Conservation (phyloP, 306 rosid species). For the Morella rubra region DNA sequence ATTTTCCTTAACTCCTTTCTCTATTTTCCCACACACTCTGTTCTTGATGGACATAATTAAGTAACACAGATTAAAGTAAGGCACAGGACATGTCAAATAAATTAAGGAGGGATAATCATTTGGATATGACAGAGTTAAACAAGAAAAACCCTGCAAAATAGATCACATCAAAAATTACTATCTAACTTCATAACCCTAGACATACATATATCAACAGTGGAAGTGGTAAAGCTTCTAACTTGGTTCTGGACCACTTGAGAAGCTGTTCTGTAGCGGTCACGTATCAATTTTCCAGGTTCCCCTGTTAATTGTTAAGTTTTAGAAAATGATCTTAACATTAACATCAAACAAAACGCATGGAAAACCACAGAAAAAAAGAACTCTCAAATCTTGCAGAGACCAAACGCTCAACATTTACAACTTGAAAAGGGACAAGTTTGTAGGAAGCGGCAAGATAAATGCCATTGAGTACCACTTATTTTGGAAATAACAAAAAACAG, state of each 20-base stretch:
- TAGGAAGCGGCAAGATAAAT: neutral
- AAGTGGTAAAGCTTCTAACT: conserved; percentile 84
- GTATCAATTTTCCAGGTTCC: conserved; percentile 93
- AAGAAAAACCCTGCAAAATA: conserved; percentile 9
- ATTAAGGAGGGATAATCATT: neutral
- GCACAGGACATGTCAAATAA: neutral
- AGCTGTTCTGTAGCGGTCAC: conserved; percentile 92
- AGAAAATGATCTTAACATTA: conserved; percentile 18
- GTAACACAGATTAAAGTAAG: neutral
- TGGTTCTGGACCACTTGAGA: conserved; percentile 99
- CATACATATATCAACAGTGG: conserved; percentile 61
- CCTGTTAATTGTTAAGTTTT: conserved; percentile 46
- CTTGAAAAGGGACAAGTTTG: neutral
- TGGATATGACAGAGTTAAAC: neutral
- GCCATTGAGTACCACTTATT: neutral
- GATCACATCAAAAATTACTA: conserved; percentile 29
- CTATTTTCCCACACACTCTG: neutral
- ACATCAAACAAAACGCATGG: neutral
- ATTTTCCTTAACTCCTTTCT: neutral
- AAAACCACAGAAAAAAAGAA: too few species aligned
- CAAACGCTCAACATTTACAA: neutral
- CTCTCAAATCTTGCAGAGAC: neutral
- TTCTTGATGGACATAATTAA: neutral
- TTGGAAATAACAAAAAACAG: neutral
- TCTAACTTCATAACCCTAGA: conserved; percentile 49